phyloP scores from a whole-genome alignment of 495 filamentous ascomycete genomes.

The Letharia columbiana region DNA sequence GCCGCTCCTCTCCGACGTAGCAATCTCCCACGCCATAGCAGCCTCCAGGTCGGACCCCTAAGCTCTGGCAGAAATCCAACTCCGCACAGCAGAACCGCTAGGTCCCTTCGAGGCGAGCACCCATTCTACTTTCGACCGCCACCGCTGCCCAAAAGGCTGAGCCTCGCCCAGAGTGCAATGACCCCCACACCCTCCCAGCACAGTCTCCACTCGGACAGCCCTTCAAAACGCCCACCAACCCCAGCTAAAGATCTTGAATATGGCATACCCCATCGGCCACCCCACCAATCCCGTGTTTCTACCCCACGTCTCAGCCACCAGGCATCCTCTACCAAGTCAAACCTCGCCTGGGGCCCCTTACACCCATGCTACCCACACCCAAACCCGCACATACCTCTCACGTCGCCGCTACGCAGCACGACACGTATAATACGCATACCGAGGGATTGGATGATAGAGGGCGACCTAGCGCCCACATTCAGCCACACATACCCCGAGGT shows the following conservation, averaged over 20 bases:
- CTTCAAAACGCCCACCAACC: constrained; percentile 22
- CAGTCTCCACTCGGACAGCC: constrained; percentile 17
- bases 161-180: neutral
- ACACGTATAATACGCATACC: constrained; percentile 88
- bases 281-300: constrained; percentile 7
- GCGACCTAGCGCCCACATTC: constrained; percentile 87
- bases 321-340: constrained; percentile 22
- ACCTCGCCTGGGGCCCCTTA: constrained; percentile 68
- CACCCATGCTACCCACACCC: constrained; percentile 89
- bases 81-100: neutral
- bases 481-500: constrained; percentile 95
- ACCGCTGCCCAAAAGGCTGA: neutral
- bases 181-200: constrained; percentile 8
- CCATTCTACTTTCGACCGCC: neutral
- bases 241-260: constrained; percentile 24
- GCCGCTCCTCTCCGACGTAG: constrained; percentile 1
- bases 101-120: neutral
- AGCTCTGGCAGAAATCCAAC: constrained; percentile 1
- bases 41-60: constrained; percentile 6
- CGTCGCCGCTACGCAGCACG: constrained; percentile 59
- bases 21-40: constrained; percentile 2
- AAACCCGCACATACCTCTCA: constrained; percentile 80
- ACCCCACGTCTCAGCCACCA: constrained; percentile 11
- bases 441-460: constrained; percentile 81
- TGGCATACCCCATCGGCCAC: constrained; percentile 6